Evolutionary conservation across 192 early-diverging fungal genomes (phyloP), one percentile per base, ranked within the genome.

Genomic region (Lobulomyces angularis): DNA sequence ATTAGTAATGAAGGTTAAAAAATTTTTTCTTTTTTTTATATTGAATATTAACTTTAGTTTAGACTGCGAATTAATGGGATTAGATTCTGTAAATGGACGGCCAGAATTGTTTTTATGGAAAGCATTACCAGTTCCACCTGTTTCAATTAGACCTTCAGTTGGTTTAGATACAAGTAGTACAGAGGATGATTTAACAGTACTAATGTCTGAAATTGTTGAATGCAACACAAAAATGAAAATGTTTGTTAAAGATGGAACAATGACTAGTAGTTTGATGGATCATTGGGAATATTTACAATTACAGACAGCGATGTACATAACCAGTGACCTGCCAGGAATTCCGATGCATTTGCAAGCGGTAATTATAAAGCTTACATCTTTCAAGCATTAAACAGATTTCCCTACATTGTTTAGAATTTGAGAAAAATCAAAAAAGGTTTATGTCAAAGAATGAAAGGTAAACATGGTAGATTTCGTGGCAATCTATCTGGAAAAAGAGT

Each of bases 401-500:
- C 71, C 37, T 12, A 9, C 35, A 33, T 16, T 24, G 23, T 27
- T 3, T 46, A 64, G 58, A 64, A 64, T 41, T 37, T 77, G 48
- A 53, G 50, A 20, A 77, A 69, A 33, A 77, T 77, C 50, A 77
- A 77, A 42, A 66, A 68, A 40, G 95, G 95, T 41, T 81, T 95
- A 37, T 88, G 86, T 42, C 95, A 99, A 66, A 73, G 95, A 24
- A 59, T 99, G 40, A 99, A 99, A 71, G 95, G 95, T 32, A 99
- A 99, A 53, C 86, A 94, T 46, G 95, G 95, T 41, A 83, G 95
- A 37, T 95, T 99, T 72, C 82, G 95, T 49, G 95, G 95, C 31
- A 99, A 99, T 44, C 66, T 99, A 38, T 91, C 88, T 1, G 95
- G 95, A 43, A 99, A 99, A 72, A 89, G 95, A 58, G 95, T 99